Percentiles rank a stretch among this genome's conserved stretches.
phyloP scores from a whole-genome alignment of 2,329 filamentous ascomycete genomes.

The Colletotrichum endophyticum region DNA sequence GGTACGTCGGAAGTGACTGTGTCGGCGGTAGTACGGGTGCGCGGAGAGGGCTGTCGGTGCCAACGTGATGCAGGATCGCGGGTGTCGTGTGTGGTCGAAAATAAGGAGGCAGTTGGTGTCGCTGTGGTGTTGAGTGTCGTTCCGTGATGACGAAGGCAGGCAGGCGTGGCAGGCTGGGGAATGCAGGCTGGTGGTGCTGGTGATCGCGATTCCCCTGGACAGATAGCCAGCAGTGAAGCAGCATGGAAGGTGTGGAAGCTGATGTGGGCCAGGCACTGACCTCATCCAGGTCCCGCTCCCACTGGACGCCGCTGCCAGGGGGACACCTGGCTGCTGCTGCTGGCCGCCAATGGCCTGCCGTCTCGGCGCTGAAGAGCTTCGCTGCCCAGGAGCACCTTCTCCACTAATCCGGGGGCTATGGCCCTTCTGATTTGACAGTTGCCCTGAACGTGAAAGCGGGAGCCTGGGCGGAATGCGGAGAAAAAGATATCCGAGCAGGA shows the following conservation, averaged over 20 bases:
- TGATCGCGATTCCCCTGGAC: constrained; percentile 16
- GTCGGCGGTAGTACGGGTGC: not conserved
- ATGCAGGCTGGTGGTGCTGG: not conserved
- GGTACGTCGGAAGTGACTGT: not conserved
- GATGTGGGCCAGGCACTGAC: constrained; percentile 20
- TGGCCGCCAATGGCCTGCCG: not conserved
- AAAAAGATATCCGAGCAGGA: constrained; percentile 2
- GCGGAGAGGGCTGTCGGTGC: not conserved
- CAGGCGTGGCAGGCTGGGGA: not conserved
- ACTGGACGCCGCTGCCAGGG: constrained; percentile 1
- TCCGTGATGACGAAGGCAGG: not conserved
- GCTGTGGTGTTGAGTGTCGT: not conserved
- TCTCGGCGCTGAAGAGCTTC: constrained; percentile 12
- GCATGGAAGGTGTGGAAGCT: constrained; percentile 10
- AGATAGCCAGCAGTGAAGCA: not conserved
- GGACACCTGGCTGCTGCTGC: not conserved
- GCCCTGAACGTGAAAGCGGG: no score
- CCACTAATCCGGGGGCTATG: not conserved
- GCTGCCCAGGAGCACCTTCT: not conserved
- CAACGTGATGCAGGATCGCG: not conserved
- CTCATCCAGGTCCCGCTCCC: constrained; percentile 14
- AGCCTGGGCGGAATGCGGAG: constrained; percentile 8
- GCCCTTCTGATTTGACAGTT: not conserved
- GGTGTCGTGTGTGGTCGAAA: not conserved
- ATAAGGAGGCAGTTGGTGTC: not conserved